Evolutionary conservation across 768 basidiomycete species (phyloP), one percentile per base, ranked within the genome.

Genomic region (Amyloporia xantha): DNA sequence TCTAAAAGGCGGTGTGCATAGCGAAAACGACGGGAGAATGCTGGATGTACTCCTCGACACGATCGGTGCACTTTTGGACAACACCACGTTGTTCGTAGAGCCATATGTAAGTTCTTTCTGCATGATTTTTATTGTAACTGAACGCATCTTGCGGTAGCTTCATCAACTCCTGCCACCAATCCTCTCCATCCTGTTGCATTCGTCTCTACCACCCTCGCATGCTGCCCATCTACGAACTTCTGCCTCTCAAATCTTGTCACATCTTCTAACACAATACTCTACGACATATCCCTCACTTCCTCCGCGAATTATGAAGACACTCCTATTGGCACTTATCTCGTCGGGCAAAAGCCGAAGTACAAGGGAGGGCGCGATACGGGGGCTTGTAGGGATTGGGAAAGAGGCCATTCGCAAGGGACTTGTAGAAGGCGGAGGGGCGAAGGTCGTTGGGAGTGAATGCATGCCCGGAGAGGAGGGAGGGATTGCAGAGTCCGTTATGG

Each of bases 101-200:
- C 96, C 95, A 38, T 98, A 96, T 62, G 93, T 96, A 60, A 62
- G 90, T 75, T 24, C 7, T 38, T 10, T n/a, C n/a, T n/a, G n/a
- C n/a, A n/a, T n/a, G n/a, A n/a, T n/a, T n/a, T n/a, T n/a, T n/a
- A n/a, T n/a, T n/a, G n/a, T n/a, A n/a, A n/a, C n/a, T n/a, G n/a
- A n/a, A n/a, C n/a, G n/a, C n/a, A n/a, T n/a, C n/a, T n/a, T n/a
- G n/a, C n/a, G 24, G 28, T 55, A 97, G 93, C 76, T 98, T 4
- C 96, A 98, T 60, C 95, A 98, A 84, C 76, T 98, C 13, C 78
- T 98, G 0, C 94, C 94, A 1, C 86, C 94, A 0, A 79, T 97
- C 45, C 79, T 99, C 26, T 96, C 95, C 4, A 86, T 86, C 49
- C 79, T 99, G 41, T 75, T 99, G 6, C 90, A 95, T 53, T 86